These are phyloP conservation scores for Aspergillus candidus DNA, from an alignment of 2,329 filamentous ascomycete genomes.

Conservation along the genomic window DNA sequence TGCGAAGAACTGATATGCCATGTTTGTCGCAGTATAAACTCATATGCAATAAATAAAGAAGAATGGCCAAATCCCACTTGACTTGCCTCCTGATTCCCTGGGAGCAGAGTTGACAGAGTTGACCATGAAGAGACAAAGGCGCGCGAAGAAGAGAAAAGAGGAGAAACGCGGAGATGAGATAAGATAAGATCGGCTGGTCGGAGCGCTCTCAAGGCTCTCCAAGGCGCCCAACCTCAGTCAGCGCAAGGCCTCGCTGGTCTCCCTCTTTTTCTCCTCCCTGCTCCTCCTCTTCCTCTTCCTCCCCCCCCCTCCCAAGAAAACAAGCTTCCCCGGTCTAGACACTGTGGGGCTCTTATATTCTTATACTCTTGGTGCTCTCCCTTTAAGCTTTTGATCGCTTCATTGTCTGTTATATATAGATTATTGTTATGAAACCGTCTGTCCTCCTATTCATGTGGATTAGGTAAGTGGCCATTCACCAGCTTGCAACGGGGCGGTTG, in stretches of 20 bases:
- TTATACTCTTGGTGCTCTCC: no score
- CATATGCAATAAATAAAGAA: background rate
- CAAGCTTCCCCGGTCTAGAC: no score
- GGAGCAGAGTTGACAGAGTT: background rate
- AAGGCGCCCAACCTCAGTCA: slow-evolving; percentile 6
- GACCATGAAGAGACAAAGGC: slow-evolving; percentile 4
- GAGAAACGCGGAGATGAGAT: slow-evolving; percentile 31
- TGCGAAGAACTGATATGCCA: slow-evolving; percentile 36
- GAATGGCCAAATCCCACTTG: background rate
- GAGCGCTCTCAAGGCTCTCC: slow-evolving; percentile 2
- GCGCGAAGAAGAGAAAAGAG: slow-evolving; percentile 4
- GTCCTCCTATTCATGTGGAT: no score
- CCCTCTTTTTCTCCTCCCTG: slow-evolving; percentile 10
- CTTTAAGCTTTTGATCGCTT: no score
- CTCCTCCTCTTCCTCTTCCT: background rate
- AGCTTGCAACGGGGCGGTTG: no score
- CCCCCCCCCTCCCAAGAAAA: no score
- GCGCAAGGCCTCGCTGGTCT: slow-evolving; percentile 18
- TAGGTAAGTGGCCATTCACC: no score
- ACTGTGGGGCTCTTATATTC: no score
- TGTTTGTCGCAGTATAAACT: slow-evolving; percentile 8
- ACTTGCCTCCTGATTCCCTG: no score
- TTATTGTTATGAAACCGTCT: no score
- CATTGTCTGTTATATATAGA: no score
- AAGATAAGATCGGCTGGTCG: slow-evolving; percentile 25